Conservation (phyloP, 257 asterid species). For the Penstemon newberryi region DNA sequence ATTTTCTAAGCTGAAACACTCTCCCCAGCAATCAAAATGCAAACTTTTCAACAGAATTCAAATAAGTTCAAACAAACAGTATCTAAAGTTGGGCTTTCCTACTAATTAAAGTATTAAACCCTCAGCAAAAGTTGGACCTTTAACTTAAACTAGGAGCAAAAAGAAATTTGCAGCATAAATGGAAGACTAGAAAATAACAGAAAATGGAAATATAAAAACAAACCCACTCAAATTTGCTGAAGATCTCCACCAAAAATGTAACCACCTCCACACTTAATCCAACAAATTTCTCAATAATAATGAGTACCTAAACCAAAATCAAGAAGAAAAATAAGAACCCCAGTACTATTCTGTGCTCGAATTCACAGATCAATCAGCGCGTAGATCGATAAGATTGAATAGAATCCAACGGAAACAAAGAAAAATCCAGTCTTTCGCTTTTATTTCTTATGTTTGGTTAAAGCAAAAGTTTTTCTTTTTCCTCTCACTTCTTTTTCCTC, state of each 20-base stretch:
- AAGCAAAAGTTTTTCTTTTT: slow-evolving; percentile 47
- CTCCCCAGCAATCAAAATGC: slow-evolving; percentile 28
- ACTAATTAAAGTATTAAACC: slow-evolving; percentile 6
- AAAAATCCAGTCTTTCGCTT: slow-evolving; percentile 51
- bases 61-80: slow-evolving; percentile 27
- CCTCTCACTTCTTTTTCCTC: slow-evolving; percentile 22
- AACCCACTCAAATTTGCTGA: slow-evolving; percentile 37
- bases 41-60: slow-evolving; percentile 26
- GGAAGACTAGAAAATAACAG: slow-evolving; percentile 25
- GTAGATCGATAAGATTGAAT: slow-evolving; percentile 46
- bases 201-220: slow-evolving; percentile 16
- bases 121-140: slow-evolving; percentile 28
- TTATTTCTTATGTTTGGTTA: slow-evolving; percentile 55
- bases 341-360: neutral
- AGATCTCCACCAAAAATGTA: slow-evolving; percentile 60
- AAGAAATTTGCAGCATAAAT: slow-evolving; percentile 29
- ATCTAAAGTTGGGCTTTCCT: slow-evolving; percentile 27
- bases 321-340: slow-evolving; percentile 12
- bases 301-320: slow-evolving; percentile 33
- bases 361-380: slow-evolving; percentile 43
- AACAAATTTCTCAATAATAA: slow-evolving; percentile 40
- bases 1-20: slow-evolving; percentile 24
- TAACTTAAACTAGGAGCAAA: slow-evolving; percentile 15
- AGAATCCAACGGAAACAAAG: slow-evolving; percentile 40
- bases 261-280: slow-evolving; percentile 48